Conservation (phyloP, 176 grass and related monocot genomes). For the Dendrocalamus sinicus region DNA sequence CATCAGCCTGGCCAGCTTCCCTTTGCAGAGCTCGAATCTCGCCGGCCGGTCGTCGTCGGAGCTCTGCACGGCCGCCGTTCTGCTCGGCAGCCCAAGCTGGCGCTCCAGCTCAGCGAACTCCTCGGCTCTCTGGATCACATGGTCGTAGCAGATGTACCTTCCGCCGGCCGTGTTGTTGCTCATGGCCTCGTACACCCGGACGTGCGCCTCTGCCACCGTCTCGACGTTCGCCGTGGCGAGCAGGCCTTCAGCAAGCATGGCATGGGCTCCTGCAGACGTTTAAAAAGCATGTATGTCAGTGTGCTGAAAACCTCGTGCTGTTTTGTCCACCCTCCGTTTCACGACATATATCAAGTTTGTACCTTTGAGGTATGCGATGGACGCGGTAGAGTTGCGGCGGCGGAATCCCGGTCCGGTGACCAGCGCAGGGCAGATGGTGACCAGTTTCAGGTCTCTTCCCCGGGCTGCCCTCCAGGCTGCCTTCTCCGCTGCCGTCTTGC, state of each 20-base stretch:
- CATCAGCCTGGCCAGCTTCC: constrained; percentile 73
- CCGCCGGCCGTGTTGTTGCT: constrained; percentile 70
- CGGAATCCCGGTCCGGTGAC: constrained; percentile 86
- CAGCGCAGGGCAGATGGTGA: constrained; percentile 78
- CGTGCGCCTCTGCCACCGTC: constrained; percentile 80
- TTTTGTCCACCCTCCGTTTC: background rate
- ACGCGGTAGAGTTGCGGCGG: constrained; percentile 79
- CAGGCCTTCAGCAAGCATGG: constrained; percentile 75
- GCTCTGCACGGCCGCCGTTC: constrained; percentile 32
- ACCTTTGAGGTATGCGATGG: constrained; percentile 98
- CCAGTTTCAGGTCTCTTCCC: constrained; percentile 85
- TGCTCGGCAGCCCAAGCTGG: constrained; percentile 72
- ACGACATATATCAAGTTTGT: background rate
- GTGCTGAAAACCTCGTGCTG: background rate
- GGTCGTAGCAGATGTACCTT: constrained; percentile 93
- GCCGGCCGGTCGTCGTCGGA: constrained; percentile 44
- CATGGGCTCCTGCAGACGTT: constrained; percentile 55
- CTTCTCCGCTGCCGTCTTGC: constrained; percentile 94
- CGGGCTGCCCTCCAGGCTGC: constrained; percentile 86
- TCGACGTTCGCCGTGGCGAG: constrained; percentile 79
- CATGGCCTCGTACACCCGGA: constrained; percentile 85
- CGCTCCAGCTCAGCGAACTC: constrained; percentile 76
- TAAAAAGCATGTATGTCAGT: background rate
- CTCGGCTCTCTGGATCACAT: constrained; percentile 63
- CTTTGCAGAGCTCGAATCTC: constrained; percentile 80